Percentiles rank a stretch among this genome's conserved stretches.
These are phyloP conservation scores for Termitomyces sp. DNA, from an alignment of 768 basidiomycete species.

Conservation along the genomic window DNA sequence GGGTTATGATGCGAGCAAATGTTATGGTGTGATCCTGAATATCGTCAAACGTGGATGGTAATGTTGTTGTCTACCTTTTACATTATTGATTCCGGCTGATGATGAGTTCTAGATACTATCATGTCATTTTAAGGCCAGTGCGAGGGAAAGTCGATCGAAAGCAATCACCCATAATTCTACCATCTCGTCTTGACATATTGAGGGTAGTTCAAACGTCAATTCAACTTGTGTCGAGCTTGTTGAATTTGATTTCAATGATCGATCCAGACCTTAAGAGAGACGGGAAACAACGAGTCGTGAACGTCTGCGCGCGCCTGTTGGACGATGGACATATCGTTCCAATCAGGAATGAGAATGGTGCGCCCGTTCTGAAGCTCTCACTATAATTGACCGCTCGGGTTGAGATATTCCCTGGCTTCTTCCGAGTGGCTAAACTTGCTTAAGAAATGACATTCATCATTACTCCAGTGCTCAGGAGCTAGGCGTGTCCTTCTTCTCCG, in stretches of 20 bases:
- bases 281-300: background rate
- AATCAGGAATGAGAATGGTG: background rate
- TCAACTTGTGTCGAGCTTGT: background rate
- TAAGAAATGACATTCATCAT: background rate
- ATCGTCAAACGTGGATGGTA: background rate
- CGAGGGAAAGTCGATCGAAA: background rate
- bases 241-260: background rate
- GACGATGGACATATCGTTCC: background rate
- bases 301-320: background rate
- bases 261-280: too few species aligned
- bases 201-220: background rate
- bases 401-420: background rate
- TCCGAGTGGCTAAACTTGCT: background rate
- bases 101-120: background rate
- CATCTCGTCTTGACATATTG: background rate
- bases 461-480: background rate
- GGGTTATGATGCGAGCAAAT: background rate
- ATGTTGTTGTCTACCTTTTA: background rate
- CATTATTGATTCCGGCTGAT: background rate
- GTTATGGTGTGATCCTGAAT: slow-evolving; percentile 4
- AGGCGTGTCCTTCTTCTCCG: background rate
- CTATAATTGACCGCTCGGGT: background rate
- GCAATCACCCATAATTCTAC: background rate
- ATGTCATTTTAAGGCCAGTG: too few species aligned
- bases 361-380: background rate